phyloP scores from a whole-genome alignment of 1,284 basidiomycete genomes.

The Leccinum laetum region DNA sequence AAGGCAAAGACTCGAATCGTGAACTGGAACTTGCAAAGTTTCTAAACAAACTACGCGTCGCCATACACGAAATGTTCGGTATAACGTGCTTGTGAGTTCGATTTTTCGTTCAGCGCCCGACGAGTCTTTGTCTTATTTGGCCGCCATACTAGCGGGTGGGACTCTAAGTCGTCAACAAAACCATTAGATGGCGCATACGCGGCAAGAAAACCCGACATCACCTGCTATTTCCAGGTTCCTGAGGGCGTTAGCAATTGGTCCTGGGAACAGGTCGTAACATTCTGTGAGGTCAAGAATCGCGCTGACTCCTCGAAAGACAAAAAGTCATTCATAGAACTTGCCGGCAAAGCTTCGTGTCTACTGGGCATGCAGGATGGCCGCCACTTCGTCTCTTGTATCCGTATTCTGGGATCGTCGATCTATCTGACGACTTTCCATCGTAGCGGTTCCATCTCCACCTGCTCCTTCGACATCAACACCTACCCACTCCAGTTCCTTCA shows the following conservation, averaged over 20 bases:
- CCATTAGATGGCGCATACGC: background rate
- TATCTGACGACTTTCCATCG: background rate
- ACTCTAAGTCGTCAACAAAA: background rate
- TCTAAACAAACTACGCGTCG: background rate
- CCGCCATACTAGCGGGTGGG: background rate
- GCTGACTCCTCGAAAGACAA: background rate
- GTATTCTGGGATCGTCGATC: background rate
- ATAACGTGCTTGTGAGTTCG: background rate
- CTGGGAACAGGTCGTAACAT: background rate
- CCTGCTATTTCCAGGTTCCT: background rate
- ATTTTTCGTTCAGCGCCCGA: background rate
- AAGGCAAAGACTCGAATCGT: background rate
- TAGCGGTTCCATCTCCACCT: background rate
- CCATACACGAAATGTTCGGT: background rate
- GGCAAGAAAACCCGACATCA: background rate
- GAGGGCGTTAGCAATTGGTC: background rate
- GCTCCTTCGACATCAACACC: background rate
- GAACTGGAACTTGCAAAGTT: background rate
- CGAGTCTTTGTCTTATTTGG: too few species aligned
- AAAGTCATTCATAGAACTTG: background rate
- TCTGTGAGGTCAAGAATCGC: conserved; percentile 1
- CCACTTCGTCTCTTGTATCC: background rate
- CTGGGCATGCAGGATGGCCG: background rate
- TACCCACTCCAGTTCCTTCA: background rate
- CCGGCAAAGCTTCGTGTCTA: background rate